A percentile compares a stretch with the other conserved stretches of the same genome.
Conservation (phyloP, 306 rosid genomes). For the Rosa persica region DNA sequence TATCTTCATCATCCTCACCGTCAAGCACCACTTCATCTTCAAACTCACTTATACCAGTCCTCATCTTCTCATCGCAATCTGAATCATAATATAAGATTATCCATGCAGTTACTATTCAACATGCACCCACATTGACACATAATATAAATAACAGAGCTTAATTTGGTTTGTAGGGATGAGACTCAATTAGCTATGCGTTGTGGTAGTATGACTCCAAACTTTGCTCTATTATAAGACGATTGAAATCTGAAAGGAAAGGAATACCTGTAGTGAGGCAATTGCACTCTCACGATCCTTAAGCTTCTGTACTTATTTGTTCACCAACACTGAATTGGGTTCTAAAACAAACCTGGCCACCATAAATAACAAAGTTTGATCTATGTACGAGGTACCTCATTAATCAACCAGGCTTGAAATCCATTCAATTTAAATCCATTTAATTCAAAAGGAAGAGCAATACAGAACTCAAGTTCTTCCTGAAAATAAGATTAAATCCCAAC, state of each 20-base stretch:
- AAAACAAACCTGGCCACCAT: slow-evolving; percentile 72
- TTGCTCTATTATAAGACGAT: too few species aligned
- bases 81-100: too few species aligned
- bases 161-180: too few species aligned
- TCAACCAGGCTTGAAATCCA: slow-evolving; percentile 12
- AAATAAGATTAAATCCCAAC: slow-evolving; percentile 18
- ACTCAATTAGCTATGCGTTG: too few species aligned
- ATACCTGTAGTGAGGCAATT: slow-evolving; percentile 65
- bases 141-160: too few species aligned
- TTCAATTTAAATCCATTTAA: not conserved
- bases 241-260: not conserved
- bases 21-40: slow-evolving; percentile 25
- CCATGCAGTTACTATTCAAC: too few species aligned
- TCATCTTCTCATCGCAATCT: too few species aligned
- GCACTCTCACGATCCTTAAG: slow-evolving; percentile 78
- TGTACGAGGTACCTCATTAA: slow-evolving; percentile 12
- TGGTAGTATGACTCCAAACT: too few species aligned
- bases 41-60: too few species aligned
- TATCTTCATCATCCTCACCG: slow-evolving; percentile 70
- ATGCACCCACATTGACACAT: too few species aligned
- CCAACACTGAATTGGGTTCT: slow-evolving; percentile 75
- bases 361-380: slow-evolving; percentile 3
- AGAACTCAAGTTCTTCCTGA: slow-evolving; percentile 96
- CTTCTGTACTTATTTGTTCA: slow-evolving; percentile 82
- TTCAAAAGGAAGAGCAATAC: slow-evolving; percentile 16